phyloP scores from a whole-genome alignment of 2,329 filamentous ascomycete genomes.

The Colletotrichum endophyticum region DNA sequence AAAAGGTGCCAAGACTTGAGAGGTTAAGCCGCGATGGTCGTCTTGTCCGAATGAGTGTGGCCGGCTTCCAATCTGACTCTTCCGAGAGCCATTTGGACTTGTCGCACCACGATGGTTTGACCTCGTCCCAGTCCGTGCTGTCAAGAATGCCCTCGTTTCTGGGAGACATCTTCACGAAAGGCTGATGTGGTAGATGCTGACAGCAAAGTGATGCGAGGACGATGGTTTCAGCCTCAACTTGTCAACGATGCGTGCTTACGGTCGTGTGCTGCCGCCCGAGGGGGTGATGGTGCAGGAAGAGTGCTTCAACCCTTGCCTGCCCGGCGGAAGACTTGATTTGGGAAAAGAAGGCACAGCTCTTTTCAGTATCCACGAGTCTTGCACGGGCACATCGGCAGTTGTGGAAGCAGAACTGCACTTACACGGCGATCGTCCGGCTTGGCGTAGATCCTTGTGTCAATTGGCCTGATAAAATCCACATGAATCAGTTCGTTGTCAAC shows the following conservation, averaged over 20 bases:
- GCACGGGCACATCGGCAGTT: neutral
- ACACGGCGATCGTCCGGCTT: neutral
- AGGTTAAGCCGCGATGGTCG: neutral
- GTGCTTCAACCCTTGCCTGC: neutral
- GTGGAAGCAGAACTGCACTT: neutral
- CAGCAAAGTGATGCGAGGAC: neutral
- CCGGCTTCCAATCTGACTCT: slow-evolving; percentile 32
- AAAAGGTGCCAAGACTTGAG: neutral
- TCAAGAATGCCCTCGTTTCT: slow-evolving; percentile 36
- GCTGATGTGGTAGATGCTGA: neutral
- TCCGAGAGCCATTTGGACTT: slow-evolving; percentile 23
- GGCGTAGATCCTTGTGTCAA: neutral
- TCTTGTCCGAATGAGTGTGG: slow-evolving; percentile 18
- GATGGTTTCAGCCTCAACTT: neutral
- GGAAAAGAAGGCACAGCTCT: neutral
- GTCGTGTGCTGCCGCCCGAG: neutral
- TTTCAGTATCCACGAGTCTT: neutral
- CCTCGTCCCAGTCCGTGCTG: slow-evolving; percentile 37
- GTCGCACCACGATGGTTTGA: slow-evolving; percentile 26
- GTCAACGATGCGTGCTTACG: neutral
- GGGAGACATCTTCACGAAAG: slow-evolving; percentile 30
- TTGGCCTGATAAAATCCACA: neutral
- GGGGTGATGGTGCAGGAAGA: neutral
- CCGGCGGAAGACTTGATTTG: neutral
- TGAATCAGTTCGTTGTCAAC: neutral